phyloP scores from a whole-genome alignment of 2,329 filamentous ascomycete species.

The Pyricularia sp. region DNA sequence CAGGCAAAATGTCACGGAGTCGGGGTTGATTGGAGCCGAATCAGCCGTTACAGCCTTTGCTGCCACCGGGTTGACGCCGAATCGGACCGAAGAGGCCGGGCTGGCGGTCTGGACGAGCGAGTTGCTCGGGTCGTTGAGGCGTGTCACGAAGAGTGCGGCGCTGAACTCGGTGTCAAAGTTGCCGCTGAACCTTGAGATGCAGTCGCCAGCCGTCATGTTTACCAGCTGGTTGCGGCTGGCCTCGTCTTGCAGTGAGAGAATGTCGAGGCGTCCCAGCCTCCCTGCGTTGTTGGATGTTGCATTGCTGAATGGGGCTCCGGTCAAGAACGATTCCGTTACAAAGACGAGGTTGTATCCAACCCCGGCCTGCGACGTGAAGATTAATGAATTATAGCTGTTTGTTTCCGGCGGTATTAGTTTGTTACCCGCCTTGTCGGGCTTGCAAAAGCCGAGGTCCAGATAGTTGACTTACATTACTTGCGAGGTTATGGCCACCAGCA shows the following conservation, averaged over 20 bases:
- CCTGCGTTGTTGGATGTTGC: slow-evolving; percentile 22
- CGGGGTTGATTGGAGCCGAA: not conserved
- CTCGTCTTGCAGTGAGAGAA: slow-evolving; percentile 24
- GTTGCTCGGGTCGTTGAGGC: slow-evolving; percentile 14
- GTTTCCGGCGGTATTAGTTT: not conserved
- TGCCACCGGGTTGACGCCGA: slow-evolving; percentile 4
- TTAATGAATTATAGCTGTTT: slow-evolving; percentile 42
- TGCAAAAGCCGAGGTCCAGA: not conserved
- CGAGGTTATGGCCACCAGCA: slow-evolving; percentile 31
- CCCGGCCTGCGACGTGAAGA: slow-evolving; percentile 30
- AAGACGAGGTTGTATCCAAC: slow-evolving; percentile 23
- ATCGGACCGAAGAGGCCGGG: slow-evolving; percentile 15
- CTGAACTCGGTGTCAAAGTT: slow-evolving; percentile 22
- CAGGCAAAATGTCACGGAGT: slow-evolving; percentile 20
- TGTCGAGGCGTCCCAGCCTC: slow-evolving; percentile 21
- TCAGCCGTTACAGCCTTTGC: slow-evolving; percentile 6
- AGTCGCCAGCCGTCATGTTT: slow-evolving; percentile 21
- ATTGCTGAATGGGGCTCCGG: slow-evolving; percentile 27
- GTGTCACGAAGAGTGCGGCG: slow-evolving; percentile 24
- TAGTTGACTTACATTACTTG: slow-evolving; percentile 37
- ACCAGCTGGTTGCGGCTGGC: slow-evolving; percentile 19
- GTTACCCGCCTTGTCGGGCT: not conserved
- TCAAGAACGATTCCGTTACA: slow-evolving; percentile 25
- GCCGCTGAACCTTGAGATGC: slow-evolving; percentile 21
- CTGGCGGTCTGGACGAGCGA: slow-evolving; percentile 24